Base-by-base conservation (phyloP, 495 filamentous ascomycete genomes). In the Hypoxylon subgilvum region DNA sequence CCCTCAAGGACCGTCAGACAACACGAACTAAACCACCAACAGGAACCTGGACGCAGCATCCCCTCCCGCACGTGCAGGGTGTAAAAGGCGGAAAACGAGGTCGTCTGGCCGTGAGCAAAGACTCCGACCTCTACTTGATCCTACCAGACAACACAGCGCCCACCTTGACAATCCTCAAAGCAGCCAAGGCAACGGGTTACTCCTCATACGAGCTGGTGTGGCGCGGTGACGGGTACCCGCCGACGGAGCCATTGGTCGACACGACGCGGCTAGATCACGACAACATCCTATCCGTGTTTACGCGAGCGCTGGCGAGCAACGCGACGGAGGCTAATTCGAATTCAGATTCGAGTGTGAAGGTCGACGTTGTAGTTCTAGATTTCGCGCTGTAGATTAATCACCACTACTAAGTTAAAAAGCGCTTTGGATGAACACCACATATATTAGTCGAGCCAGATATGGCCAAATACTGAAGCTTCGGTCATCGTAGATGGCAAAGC, bases 161-260 rank as follows among this genome's bases (percentile, higher is more conserved):
- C 5, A 52, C 40, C 18, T 44, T 77, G 46, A 67, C 50, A 21
- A 70, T 76, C 17, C 22, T 75, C 13, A 70, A 57, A 44, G 69
- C 71, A 19, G 52, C 67, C 1, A 69, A 61, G 35, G 55, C 30
- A 2, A 56, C 40, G 13, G 48, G 31, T 4, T 77, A 70, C 31
- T 25, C 63, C 1, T 48, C 49, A 6, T 73, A 73, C 48, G 62
- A 70, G 32, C 47, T 69, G 28, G 63, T 74, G 1, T 76, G 74
- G 73, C 55, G 14, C 9, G 57, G 59, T 6, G 53, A 58, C 1
- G 66, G 69, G 22, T 66, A 69, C 36, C 58, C 58, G 45, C 59
- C 61, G 28, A 68, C 70, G 6, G 74, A 77, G 38, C 74, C 74
- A 12, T 42, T 77, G 52, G 68, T 75, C 8, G 74, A 77, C 32